A percentile compares a stretch with the other conserved stretches of the same genome.
Evolutionary conservation across 257 asterid species (phyloP).

Genomic region (Solanum rostratum): DNA sequence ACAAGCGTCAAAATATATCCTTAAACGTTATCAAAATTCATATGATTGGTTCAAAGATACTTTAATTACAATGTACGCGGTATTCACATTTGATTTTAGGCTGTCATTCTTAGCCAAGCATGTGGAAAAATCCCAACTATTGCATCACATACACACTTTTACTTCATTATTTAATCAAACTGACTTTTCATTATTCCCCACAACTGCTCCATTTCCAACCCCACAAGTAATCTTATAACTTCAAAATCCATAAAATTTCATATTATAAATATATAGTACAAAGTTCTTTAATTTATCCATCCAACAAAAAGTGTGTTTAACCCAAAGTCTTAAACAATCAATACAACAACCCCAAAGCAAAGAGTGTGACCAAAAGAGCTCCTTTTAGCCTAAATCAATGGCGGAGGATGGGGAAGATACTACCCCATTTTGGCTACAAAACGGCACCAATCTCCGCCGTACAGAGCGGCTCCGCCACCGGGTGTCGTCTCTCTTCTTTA

Average conservation of each 20-base stretch:
- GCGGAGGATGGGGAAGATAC: constrained; percentile 43
- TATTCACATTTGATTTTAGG: neutral
- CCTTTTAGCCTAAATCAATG: constrained; percentile 14
- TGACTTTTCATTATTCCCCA: constrained; percentile 16
- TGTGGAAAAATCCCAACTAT: neutral
- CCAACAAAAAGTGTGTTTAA: neutral
- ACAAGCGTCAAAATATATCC: neutral
- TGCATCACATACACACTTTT: neutral
- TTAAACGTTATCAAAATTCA: neutral
- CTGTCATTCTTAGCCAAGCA: constrained; percentile 3
- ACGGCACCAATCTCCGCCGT: constrained; percentile 43
- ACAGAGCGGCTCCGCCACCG: constrained; percentile 43
- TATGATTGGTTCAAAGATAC: neutral
- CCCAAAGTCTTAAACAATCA: neutral
- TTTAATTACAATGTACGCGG: constrained; percentile 1
- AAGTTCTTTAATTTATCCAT: neutral
- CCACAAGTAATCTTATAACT: neutral
- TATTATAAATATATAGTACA: neutral
- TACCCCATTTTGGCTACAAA: constrained; percentile 76
- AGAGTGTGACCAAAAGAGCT: constrained; percentile 1
- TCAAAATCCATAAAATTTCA: neutral
- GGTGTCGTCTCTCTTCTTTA: constrained; percentile 36
- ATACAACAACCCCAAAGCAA: neutral
- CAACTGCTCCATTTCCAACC: constrained; percentile 27
- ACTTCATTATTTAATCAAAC: neutral